These are phyloP conservation scores for Polyporus arcularius DNA, from an alignment of 768 basidiomycete species.

Conservation along the genomic window DNA sequence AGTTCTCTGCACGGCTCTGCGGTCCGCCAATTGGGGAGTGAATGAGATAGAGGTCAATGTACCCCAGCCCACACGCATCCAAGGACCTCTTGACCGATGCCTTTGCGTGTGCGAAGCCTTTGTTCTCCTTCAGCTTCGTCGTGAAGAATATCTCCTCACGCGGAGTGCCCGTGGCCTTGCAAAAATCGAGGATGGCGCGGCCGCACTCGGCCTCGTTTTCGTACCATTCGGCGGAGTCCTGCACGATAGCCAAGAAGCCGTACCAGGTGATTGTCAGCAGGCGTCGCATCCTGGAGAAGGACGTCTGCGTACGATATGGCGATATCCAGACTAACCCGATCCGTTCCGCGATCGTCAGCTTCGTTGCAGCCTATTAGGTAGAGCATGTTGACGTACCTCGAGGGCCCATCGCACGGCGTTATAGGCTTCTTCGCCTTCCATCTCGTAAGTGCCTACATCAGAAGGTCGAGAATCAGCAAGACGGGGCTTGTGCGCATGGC, in stretches of 20 bases:
- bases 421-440: slow-evolving; percentile 58
- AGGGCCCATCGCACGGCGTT: slow-evolving; percentile 60
- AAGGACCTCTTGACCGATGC: slow-evolving; percentile 56
- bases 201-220: slow-evolving; percentile 72
- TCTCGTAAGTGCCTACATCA: slow-evolving; percentile 58
- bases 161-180: slow-evolving; percentile 45
- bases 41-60: slow-evolving; percentile 72
- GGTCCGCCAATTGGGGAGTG: slow-evolving; percentile 69
- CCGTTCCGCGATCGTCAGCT: slow-evolving; percentile 6
- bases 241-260: not conserved
- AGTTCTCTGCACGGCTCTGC: slow-evolving; percentile 56
- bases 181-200: slow-evolving; percentile 58
- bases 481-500: not conserved
- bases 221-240: slow-evolving; percentile 55
- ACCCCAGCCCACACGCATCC: slow-evolving; percentile 53
- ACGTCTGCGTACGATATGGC: slow-evolving; percentile 52
- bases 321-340: slow-evolving; percentile 55
- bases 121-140: slow-evolving; percentile 66
- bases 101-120: slow-evolving; percentile 48
- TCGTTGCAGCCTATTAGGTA: slow-evolving; percentile 1
- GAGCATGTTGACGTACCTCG: slow-evolving; percentile 43
- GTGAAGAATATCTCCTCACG: slow-evolving; percentile 68
- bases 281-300: not conserved
- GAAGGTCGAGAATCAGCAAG: not conserved
- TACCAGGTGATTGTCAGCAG: slow-evolving; percentile 2